A percentile compares a stretch with the other conserved stretches of the same genome.
phyloP scores from a whole-genome alignment of 1,139 yeast genomes.

The Scheffersomyces parashehatae region DNA sequence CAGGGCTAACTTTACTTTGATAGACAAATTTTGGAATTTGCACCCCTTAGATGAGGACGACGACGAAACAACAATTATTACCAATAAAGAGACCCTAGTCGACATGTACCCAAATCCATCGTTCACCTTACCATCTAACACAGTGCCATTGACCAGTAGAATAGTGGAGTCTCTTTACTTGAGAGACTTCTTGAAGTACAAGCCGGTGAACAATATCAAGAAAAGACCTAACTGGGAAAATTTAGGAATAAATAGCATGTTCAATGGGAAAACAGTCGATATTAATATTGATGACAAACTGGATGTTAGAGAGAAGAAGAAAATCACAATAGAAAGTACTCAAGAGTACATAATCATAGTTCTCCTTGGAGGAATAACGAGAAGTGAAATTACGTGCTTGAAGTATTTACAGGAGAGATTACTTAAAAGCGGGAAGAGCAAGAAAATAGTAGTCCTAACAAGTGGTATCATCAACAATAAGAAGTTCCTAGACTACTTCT shows the following conservation, averaged over 20 bases:
- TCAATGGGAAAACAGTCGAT: constrained; percentile 40
- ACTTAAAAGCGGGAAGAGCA: constrained; percentile 28
- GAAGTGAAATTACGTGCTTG: constrained; percentile 71
- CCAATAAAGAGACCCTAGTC: constrained; percentile 11
- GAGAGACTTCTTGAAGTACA: constrained; percentile 45
- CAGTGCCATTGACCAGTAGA: constrained; percentile 51
- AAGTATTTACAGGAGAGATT: constrained; percentile 51
- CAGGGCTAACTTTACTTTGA: constrained; percentile 37
- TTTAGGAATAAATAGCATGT: constrained; percentile 38
- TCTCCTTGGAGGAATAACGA: constrained; percentile 76
- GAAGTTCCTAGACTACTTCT: constrained; percentile 27
- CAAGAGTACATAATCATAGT: constrained; percentile 51
- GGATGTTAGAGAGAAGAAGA: constrained; percentile 19
- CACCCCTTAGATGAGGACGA: constrained; percentile 36
- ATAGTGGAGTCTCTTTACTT: constrained; percentile 52
- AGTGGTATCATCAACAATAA: constrained; percentile 56
- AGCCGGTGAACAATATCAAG: constrained; percentile 41
- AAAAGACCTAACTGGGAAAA: constrained; percentile 49
- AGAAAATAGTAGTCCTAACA: constrained; percentile 53
- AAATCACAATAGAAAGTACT: constrained; percentile 1
- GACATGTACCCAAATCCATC: constrained; percentile 45
- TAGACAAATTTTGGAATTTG: constrained; percentile 48
- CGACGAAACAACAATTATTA: constrained; percentile 13
- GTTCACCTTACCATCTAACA: constrained; percentile 52
- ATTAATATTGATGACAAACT: constrained; percentile 32